Evolutionary conservation across 306 rosid species (phyloP), one percentile per base, ranked within the genome.

Genomic region (Inga laurina): DNA sequence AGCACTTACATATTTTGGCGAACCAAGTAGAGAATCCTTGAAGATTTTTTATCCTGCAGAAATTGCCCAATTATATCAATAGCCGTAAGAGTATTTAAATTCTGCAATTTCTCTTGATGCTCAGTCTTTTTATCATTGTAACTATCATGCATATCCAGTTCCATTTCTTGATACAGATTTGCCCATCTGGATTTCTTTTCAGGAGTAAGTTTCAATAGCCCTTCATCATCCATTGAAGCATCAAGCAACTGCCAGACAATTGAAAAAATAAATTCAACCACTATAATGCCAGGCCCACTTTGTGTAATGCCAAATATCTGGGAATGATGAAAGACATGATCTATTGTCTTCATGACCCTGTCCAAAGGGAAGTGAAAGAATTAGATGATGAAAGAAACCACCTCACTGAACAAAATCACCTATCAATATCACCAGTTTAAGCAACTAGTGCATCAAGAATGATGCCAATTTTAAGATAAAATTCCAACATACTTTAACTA

Each of bases 161-260:
- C 97, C 97, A 92, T 91, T 81, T 91, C 98, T 79, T 86, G 94
- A 80, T 90, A 88, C 65, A 87, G 83, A 54, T 81, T 72, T 37
- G 83, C 81, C 98, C 98, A 96, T 84, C n/a, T 90, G 82, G 91
- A 92, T 79, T 85, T 88, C 87, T 92, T 90, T 71, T 91, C 95
- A 45, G 76, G 79, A 61, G 88, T 84, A 78, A 67, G 88, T 85
- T 93, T 92, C 75, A 96, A 82, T 83, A 96, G 80, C 72, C 99
- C 98, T 87, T 96, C 98, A 69, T 96, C 97, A 45, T 81, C 97
- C 81, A 96, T 86, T 45, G 93, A 89, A 19, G 99, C 97, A 85
- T 96, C 99, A 86, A 96, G 93, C 85, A 96, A 89, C 84, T 94
- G 98, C 93, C 94, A 91, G 84, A 88, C 94, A 84, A 86, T 82